A percentile compares a stretch with the other conserved stretches of the same genome.
Evolutionary conservation across 2,329 filamentous ascomycete species (phyloP).

Genomic region (Sporothrix brasiliensis): DNA sequence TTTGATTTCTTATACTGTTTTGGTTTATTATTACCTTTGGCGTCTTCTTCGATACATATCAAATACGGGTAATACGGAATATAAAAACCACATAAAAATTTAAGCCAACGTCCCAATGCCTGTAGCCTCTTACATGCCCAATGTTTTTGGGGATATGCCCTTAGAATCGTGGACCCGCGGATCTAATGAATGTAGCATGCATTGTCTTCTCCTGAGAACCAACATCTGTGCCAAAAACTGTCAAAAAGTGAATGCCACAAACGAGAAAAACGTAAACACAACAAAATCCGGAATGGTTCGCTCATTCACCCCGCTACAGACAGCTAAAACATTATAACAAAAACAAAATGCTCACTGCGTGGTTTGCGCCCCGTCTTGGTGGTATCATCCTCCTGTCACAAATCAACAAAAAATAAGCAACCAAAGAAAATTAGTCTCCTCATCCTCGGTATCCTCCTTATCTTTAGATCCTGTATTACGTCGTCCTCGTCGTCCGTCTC

Average conservation of each 20-base stretch:
- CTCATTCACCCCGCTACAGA: not conserved
- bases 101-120: constrained; percentile 5
- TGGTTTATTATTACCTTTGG: constrained; percentile 6
- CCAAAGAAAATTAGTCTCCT: not conserved
- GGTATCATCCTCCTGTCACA: not conserved
- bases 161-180: too few species aligned
- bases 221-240: constrained; percentile 11
- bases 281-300: constrained; percentile 10
- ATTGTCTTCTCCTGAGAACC: constrained; percentile 4
- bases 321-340: not conserved
- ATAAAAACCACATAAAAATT: constrained; percentile 24
- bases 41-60: constrained; percentile 14
- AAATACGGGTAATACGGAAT: constrained; percentile 6
- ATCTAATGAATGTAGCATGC: not conserved
- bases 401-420: not conserved
- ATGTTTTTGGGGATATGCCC: not conserved
- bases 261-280: not conserved
- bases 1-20: not conserved
- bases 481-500: constrained; percentile 28
- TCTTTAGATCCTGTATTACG: not conserved
- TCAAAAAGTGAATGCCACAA: constrained; percentile 8
- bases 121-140: not conserved
- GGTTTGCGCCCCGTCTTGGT: not conserved
- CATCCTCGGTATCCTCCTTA: not conserved
- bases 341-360: not conserved